These are phyloP conservation scores for Candida bentonensis DNA, from an alignment of 805 yeast genomes.

Conservation along the genomic window DNA sequence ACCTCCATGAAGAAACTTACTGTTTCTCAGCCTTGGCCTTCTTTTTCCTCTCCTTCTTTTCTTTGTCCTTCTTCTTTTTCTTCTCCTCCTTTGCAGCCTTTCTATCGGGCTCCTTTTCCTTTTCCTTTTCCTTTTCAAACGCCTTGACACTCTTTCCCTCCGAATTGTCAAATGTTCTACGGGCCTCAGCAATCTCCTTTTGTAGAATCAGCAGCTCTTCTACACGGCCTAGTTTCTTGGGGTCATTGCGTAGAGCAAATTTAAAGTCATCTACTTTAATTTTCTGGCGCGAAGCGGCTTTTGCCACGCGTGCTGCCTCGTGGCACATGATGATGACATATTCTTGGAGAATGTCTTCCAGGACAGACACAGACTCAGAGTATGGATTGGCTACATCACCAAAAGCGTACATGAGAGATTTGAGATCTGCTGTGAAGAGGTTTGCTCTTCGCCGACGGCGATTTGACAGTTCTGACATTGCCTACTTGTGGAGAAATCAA, in stretches of 20 bases:
- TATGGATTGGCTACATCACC: slow-evolving; percentile 62
- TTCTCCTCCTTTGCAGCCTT: slow-evolving; percentile 4
- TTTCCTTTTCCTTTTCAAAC: slow-evolving; percentile 20
- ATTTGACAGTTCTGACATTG: background rate
- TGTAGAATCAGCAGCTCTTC: slow-evolving; percentile 48
- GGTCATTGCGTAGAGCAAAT: slow-evolving; percentile 54
- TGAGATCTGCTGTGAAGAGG: slow-evolving; percentile 29
- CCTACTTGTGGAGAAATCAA: background rate
- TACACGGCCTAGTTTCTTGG: slow-evolving; percentile 53
- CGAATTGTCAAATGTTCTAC: slow-evolving; percentile 50
- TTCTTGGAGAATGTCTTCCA: slow-evolving; percentile 54
- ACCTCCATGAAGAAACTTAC: too few relatives aligned
- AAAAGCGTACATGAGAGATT: slow-evolving; percentile 51
- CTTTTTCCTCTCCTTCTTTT: slow-evolving; percentile 21
- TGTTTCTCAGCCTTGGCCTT: slow-evolving; percentile 13
- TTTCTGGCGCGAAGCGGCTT: slow-evolving; percentile 41
- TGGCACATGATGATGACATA: slow-evolving; percentile 50
- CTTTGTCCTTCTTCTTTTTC: slow-evolving; percentile 13
- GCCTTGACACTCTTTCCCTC: slow-evolving; percentile 28
- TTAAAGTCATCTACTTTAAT: slow-evolving; percentile 60
- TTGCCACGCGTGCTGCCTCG: slow-evolving; percentile 36
- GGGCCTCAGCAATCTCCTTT: slow-evolving; percentile 49
- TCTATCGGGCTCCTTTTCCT: slow-evolving; percentile 3
- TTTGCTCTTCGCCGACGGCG: slow-evolving; percentile 12
- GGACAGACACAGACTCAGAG: slow-evolving; percentile 46